Evolutionary conservation across 306 rosid genomes (phyloP).

Genomic region (Prunus armeniaca): DNA sequence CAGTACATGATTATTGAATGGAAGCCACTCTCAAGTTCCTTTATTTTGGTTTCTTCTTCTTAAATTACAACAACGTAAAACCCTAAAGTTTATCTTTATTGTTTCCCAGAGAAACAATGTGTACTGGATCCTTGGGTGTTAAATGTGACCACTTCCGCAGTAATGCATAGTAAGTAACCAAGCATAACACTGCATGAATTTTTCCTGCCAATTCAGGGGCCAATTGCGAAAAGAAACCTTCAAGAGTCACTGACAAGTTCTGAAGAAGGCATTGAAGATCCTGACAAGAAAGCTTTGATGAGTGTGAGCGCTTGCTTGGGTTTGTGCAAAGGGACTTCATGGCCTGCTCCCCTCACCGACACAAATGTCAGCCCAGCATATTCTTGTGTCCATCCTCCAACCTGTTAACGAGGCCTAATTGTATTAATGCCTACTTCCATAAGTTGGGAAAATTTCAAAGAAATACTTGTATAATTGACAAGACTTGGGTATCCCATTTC

Average conservation of each 20-base stretch:
- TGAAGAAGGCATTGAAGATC: conserved; percentile 53
- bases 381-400: conserved; percentile 96
- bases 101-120: background rate
- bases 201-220: background rate
- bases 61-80: no score
- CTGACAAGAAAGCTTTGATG: conserved; percentile 65
- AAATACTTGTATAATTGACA: background rate
- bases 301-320: conserved; percentile 79
- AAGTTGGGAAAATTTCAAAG: background rate
- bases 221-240: conserved; percentile 5
- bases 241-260: conserved; percentile 36
- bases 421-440: background rate
- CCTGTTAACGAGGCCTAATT: conserved; percentile 39
- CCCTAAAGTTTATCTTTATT: background rate
- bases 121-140: no score
- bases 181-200: background rate
- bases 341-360: conserved; percentile 88
- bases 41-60: no score
- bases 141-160: background rate
- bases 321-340: conserved; percentile 84
- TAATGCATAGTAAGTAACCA: background rate
- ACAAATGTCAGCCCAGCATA: conserved; percentile 82
- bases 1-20: background rate
- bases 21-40: background rate
- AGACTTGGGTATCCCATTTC: background rate